Percentiles rank a stretch among this genome's conserved stretches.
phyloP scores from a whole-genome alignment of 2,329 filamentous ascomycete species.

The Xylaria sp. region DNA sequence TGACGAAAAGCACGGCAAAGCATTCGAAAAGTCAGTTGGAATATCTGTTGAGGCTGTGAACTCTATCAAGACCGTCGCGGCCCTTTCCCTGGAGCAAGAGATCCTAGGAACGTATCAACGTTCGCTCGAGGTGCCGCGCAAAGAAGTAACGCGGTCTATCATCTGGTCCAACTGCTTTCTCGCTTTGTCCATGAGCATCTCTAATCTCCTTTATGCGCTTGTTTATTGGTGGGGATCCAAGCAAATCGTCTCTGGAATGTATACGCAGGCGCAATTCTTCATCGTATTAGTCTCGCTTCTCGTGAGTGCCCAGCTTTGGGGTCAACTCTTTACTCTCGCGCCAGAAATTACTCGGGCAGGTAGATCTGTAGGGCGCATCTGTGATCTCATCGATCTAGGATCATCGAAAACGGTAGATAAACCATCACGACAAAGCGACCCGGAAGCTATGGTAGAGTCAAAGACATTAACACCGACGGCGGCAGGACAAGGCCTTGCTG shows the following conservation, averaged over 20 bases:
- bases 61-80: slow-evolving; percentile 71
- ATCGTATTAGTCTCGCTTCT: slow-evolving; percentile 78
- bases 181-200: slow-evolving; percentile 68
- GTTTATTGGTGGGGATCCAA: slow-evolving; percentile 85
- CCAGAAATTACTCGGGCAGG: slow-evolving; percentile 78
- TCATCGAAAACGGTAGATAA: slow-evolving; percentile 42
- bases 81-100: slow-evolving; percentile 64
- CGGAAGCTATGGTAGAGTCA: slow-evolving; percentile 47
- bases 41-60: slow-evolving; percentile 75
- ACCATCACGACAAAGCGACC: slow-evolving; percentile 35
- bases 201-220: slow-evolving; percentile 77
- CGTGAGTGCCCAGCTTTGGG: slow-evolving; percentile 77
- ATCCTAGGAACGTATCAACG: slow-evolving; percentile 64
- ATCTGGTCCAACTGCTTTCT: slow-evolving; percentile 68
- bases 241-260: slow-evolving; percentile 73
- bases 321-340: slow-evolving; percentile 78
- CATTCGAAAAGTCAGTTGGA: slow-evolving; percentile 71
- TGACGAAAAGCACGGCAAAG: slow-evolving; percentile 71
- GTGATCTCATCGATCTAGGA: slow-evolving; percentile 61
- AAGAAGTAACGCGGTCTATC: slow-evolving; percentile 63
- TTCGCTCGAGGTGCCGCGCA: slow-evolving; percentile 61
- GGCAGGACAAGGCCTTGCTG: slow-evolving; percentile 48
- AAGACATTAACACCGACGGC: slow-evolving; percentile 32
- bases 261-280: slow-evolving; percentile 76
- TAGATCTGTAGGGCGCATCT: slow-evolving; percentile 68